phyloP scores from a whole-genome alignment of 495 filamentous ascomycete genomes.

The Podospora fimiseda region DNA sequence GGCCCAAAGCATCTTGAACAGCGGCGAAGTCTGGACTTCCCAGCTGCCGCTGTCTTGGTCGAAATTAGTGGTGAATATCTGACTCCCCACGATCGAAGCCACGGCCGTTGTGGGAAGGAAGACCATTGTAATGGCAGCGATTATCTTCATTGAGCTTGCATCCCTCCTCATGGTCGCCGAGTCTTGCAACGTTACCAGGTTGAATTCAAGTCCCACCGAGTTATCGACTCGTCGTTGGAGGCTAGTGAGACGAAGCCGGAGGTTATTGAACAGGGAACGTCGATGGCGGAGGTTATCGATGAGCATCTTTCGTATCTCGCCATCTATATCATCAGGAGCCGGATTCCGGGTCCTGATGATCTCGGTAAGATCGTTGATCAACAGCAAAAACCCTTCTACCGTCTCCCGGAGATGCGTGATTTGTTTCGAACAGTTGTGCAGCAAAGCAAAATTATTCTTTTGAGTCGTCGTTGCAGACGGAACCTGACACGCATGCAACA shows the following conservation, averaged over 20 bases:
- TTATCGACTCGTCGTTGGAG: conserved; percentile 14
- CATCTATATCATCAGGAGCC: not conserved
- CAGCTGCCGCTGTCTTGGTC: not conserved
- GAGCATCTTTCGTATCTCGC: not conserved
- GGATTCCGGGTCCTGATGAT: not conserved
- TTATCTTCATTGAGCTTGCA: conserved; percentile 14
- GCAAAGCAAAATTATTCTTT: conserved; percentile 5
- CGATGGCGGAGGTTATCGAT: conserved; percentile 4
- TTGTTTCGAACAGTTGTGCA: conserved; percentile 17
- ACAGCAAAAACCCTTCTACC: not conserved
- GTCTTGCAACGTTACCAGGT: conserved; percentile 17
- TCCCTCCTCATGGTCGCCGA: conserved; percentile 13
- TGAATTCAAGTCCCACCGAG: conserved; percentile 16
- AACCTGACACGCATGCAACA: not conserved
- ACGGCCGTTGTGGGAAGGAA: conserved; percentile 16
- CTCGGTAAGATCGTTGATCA: not conserved
- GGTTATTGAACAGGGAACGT: conserved; percentile 11
- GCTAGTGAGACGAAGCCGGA: conserved; percentile 12
- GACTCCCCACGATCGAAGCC: conserved; percentile 13
- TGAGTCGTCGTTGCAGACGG: not conserved
- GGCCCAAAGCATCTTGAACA: conserved; percentile 2
- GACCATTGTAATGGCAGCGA: conserved; percentile 16
- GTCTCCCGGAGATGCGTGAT: conserved; percentile 10
- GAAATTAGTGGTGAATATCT: conserved; percentile 3
- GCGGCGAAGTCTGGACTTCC: not conserved